Evolutionary conservation across 2,329 filamentous ascomycete species (phyloP).

Genomic region (Calonectria crousiana): DNA sequence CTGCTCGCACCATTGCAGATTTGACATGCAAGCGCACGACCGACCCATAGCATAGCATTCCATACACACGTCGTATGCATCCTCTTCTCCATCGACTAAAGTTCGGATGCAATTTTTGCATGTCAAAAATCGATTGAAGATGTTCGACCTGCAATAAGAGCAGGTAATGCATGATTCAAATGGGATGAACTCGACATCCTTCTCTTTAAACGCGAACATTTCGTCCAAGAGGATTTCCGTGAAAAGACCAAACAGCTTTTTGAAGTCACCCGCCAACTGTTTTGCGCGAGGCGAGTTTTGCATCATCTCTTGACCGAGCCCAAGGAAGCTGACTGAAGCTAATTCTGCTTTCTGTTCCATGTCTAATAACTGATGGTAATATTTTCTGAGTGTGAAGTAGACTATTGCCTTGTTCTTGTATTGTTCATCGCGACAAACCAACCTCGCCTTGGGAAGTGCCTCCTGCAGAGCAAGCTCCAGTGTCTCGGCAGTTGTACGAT

Average conservation of each 20-base stretch:
- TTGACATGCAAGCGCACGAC: constrained; percentile 89
- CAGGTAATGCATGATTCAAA: constrained; percentile 95
- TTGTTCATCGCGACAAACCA: constrained; percentile 96
- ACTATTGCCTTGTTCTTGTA: constrained; percentile 99
- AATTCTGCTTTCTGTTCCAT: constrained; percentile 64
- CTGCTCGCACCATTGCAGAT: constrained; percentile 91
- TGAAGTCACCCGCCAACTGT: constrained; percentile 86
- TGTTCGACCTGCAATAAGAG: constrained; percentile 94
- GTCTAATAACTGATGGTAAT: constrained; percentile 70
- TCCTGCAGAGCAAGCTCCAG: constrained; percentile 88
- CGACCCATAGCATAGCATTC: constrained; percentile 98
- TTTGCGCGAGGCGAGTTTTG: constrained; percentile 62
- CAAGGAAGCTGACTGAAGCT: constrained; percentile 59
- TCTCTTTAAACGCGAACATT: constrained; percentile 81
- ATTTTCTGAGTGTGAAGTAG: constrained; percentile 88
- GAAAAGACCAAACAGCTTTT: constrained; percentile 81
- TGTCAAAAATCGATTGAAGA: constrained; percentile 96
- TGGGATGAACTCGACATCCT: constrained; percentile 78
- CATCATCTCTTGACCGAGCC: constrained; percentile 61
- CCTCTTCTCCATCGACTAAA: constrained; percentile 75
- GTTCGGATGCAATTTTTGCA: constrained; percentile 85
- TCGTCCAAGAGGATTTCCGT: constrained; percentile 86
- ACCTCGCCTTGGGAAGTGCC: constrained; percentile 86
- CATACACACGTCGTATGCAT: constrained; percentile 97
- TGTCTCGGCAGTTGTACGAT: constrained; percentile 92